Conservation (phyloP, 2,329 filamentous ascomycete species). For the Coniochaeta prunicola region DNA sequence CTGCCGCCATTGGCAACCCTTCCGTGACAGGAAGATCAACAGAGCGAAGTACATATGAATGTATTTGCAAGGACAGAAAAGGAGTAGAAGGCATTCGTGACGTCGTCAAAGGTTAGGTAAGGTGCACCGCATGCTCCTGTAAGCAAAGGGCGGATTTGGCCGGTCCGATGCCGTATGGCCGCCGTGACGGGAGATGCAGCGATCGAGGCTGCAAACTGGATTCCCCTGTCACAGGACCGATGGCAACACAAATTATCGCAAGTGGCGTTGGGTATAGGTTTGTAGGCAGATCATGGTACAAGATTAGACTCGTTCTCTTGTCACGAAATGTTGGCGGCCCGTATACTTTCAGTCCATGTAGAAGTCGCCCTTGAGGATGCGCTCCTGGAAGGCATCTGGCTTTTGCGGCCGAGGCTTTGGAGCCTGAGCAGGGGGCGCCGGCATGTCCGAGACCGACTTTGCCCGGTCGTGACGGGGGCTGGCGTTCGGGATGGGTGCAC, state of each 20-base stretch:
- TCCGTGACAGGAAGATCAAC: neutral
- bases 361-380: conserved; percentile 95
- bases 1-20: neutral
- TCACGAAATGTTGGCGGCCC: neutral
- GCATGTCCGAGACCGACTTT: conserved; percentile 62
- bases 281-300: neutral
- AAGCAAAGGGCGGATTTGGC: neutral
- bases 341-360: conserved; percentile 74
- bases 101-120: neutral
- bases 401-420: conserved; percentile 52
- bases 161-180: neutral
- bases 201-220: neutral
- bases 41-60: neutral
- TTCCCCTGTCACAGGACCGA: neutral
- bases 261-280: neutral
- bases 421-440: conserved; percentile 45
- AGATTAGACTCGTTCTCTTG: neutral
- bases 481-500: conserved; percentile 10
- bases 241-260: neutral
- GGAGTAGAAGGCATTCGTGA: neutral
- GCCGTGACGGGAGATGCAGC: neutral
- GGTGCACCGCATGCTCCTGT: neutral
- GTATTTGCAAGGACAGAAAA: neutral
- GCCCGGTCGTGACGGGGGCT: conserved; percentile 51
- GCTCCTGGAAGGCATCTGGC: conserved; percentile 92